Evolutionary conservation across 177 flowering plant species (phyloP), one percentile per base, ranked within the genome.

Genomic region (Telopea speciosissima): DNA sequence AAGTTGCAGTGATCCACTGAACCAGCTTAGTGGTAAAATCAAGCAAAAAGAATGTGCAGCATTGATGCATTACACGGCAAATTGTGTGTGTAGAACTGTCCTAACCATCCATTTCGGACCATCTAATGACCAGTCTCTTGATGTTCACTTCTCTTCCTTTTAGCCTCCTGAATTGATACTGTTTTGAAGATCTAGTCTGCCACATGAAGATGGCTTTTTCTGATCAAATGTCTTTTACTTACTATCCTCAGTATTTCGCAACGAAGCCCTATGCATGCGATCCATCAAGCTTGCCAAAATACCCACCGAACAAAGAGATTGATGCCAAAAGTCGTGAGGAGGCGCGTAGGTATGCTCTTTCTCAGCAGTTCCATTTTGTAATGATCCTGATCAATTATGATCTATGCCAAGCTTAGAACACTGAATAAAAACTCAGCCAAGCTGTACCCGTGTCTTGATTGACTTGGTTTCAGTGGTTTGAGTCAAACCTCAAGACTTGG

Each of bases 221-320:
- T 66, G 14, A 64, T 65, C 44, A 33, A 25, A 36, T 36, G 22
- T 40, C 31, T 72, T 65, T 61, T 17, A n/a, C 12, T 69, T 62
- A 23, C 40, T 22, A 59, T 68, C 71, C 66, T n/a, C 90, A 95
- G 97, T 95, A 90, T 76, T 95, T 95, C 86, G 70, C 12, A 54
- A 86, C 96, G 10, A 80, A 76, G 77, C 99, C 99, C 54, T 90
- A 80, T 79, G 90, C 99, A 26, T 90, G 99, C 72, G 90, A 91
- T n/a, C 96, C 99, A 22, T 84, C 91, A 68, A 85, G 84, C 79
- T 79, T 95, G 82, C 99, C 99, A 16, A 88, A 85, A 72, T 95
- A 92, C 78, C 86, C 96, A 36, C 97, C 99, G 21, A 88, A 80
- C 83, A 95, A 95, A 74, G 99, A 95, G 80, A 89, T 95, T 58